Conservation (phyloP, 1,139 yeast genomes). For the Magnusiomyces fungicola region DNA sequence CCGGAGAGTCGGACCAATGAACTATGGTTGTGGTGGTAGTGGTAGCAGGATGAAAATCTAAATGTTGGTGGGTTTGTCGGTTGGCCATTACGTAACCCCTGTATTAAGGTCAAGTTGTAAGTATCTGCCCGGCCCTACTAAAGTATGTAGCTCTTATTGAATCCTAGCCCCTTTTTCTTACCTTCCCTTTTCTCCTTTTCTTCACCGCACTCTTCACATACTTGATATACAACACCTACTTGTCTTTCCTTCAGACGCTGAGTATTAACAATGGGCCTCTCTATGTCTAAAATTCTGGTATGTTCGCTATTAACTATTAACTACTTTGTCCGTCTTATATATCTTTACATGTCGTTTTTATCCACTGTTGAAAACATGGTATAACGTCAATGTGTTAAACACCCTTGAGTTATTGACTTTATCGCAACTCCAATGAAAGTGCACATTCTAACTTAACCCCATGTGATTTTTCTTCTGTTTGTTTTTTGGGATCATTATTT, state of each 20-base stretch:
- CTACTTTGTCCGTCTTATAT: neutral
- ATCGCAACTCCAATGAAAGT: neutral
- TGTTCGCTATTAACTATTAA: conserved; percentile 15
- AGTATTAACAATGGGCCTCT: conserved; percentile 37
- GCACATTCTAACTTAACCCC: neutral
- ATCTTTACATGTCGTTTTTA: neutral
- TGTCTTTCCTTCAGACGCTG: neutral
- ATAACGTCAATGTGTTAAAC: neutral
- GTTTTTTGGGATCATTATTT: neutral
- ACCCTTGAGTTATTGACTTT: neutral
- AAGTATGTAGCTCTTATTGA: too few relatives aligned
- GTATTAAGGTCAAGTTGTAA: neutral
- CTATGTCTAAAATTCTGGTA: conserved; percentile 41
- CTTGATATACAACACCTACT: neutral
- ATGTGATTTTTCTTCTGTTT: neutral
- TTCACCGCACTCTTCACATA: neutral
- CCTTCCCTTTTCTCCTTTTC: neutral
- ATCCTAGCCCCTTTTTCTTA: neutral
- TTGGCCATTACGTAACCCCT: too few relatives aligned
- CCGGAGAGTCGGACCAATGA: too few relatives aligned
- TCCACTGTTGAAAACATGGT: neutral
- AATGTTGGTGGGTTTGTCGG: too few relatives aligned
- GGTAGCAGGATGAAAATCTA: too few relatives aligned
- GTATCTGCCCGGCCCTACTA: too few relatives aligned
- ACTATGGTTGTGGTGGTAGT: too few relatives aligned